Evolutionary conservation across 768 basidiomycete genomes (phyloP).

Genomic region (Auriscalpium vulgare): DNA sequence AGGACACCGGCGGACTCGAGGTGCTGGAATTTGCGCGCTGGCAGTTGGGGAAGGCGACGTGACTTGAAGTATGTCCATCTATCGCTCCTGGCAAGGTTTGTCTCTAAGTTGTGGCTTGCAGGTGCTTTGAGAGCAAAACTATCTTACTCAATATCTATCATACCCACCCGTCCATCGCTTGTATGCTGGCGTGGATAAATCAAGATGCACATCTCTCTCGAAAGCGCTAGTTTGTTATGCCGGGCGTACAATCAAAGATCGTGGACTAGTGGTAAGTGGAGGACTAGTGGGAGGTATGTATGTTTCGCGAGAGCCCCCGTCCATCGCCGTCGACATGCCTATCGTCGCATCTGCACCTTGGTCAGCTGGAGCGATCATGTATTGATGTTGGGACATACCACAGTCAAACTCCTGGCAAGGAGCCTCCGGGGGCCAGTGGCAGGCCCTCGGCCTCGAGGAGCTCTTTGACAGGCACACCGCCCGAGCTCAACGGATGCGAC

Average conservation of each 20-base stretch:
- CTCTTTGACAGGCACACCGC: neutral
- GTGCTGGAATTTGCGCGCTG: conserved; percentile 12
- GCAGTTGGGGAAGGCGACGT: conserved; percentile 8
- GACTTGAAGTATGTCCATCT: neutral
- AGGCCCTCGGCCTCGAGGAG: neutral
- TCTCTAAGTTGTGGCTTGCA: neutral
- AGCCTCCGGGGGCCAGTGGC: neutral
- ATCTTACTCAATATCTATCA: neutral
- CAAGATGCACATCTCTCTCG: neutral
- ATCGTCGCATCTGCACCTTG: neutral
- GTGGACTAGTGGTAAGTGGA: neutral
- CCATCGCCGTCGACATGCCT: neutral
- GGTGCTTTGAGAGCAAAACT: too few relatives aligned
- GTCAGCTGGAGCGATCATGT: neutral
- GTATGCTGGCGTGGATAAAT: neutral
- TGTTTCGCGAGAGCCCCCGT: neutral
- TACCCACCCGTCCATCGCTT: neutral
- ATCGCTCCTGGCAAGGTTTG: neutral
- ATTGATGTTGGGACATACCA: neutral
- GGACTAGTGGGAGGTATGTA: neutral
- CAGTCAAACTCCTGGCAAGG: neutral
- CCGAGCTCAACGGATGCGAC: neutral
- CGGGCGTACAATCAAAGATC: neutral
- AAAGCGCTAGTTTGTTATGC: neutral
- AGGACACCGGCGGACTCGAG: conserved; percentile 6